Percentiles rank a stretch among this genome's conserved stretches.
phyloP scores from a whole-genome alignment of 2,329 filamentous ascomycete species.

The Trichophaea hybrida region DNA sequence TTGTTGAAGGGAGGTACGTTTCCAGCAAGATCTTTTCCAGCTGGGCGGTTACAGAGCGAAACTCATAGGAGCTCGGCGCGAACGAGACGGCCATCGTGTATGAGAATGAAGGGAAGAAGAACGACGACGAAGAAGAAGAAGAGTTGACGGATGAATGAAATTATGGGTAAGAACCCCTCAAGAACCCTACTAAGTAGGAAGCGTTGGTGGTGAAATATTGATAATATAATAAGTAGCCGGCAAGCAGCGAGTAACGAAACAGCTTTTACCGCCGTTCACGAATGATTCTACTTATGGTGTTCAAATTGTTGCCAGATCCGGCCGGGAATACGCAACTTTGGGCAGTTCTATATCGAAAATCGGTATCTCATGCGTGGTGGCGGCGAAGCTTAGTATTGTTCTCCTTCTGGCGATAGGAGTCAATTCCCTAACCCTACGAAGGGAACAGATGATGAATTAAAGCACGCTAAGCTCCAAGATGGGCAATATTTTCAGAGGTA shows the following conservation, averaged over 20 bases:
- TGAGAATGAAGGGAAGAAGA: background rate
- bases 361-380: background rate
- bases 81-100: background rate
- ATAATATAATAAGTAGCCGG: background rate
- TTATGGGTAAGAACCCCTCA: too few relatives aligned
- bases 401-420: background rate
- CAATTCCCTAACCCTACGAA: background rate
- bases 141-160: background rate
- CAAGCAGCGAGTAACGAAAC: background rate
- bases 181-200: too few relatives aligned
- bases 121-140: background rate
- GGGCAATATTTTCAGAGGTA: too few relatives aligned
- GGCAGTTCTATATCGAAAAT: background rate
- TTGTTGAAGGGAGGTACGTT: slow-evolving; percentile 1
- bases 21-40: background rate
- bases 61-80: slow-evolving; percentile 2
- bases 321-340: background rate
- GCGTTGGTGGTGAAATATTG: background rate
- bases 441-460: too few relatives aligned
- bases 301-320: background rate
- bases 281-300: background rate
- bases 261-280: background rate
- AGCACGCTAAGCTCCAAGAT: too few relatives aligned
- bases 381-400: background rate
- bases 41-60: background rate